Evolutionary conservation across 345 rosid species (phyloP).

Genomic region (Physaria fendleri): DNA sequence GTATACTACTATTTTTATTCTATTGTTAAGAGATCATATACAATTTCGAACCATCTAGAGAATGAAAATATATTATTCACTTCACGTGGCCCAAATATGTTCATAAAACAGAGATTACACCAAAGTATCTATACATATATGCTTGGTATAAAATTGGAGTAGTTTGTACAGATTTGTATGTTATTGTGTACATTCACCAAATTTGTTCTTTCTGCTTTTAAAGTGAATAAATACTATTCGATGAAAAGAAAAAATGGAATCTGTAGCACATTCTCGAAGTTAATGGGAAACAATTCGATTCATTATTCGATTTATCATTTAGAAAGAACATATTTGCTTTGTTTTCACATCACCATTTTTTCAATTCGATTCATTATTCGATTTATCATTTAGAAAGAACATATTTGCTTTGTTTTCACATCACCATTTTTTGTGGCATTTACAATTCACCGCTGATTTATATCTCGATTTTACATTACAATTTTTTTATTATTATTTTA

Average conservation of each 20-base stretch:
- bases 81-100: conserved; percentile 13
- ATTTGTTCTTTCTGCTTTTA: conserved; percentile 27
- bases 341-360: not conserved
- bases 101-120: conserved; percentile 5
- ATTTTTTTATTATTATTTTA: no score
- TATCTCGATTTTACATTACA: no score
- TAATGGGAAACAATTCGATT: conserved; percentile 23
- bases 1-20: no score
- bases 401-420: not conserved
- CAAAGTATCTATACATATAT: conserved; percentile 18
- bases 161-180: no score
- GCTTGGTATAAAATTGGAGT: no score
- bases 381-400: conserved; percentile 6
- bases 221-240: conserved; percentile 17
- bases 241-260: conserved; percentile 10
- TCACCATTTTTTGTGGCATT: not conserved
- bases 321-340: conserved; percentile 3
- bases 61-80: not conserved
- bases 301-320: conserved; percentile 4
- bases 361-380: conserved; percentile 15
- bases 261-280: conserved; percentile 20
- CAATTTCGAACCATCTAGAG: not conserved
- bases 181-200: conserved; percentile 8
- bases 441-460: not conserved
- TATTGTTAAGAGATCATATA: no score